Conservation (phyloP, 2,329 filamentous ascomycete genomes). For the Ophioceras dolichostomum region DNA sequence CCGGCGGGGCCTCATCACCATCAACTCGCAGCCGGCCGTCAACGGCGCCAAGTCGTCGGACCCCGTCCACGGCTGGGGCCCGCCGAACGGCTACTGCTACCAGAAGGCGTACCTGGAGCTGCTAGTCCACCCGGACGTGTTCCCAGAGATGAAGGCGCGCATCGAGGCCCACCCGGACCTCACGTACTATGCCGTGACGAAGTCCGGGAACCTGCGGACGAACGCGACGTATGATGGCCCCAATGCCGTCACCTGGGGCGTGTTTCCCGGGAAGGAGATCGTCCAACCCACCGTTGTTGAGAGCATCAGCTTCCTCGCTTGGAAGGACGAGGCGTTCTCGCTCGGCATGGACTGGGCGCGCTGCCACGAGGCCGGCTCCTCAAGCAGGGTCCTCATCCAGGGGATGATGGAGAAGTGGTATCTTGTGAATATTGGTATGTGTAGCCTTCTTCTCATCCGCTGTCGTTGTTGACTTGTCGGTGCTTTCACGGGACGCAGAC, state of each 20-base stretch:
- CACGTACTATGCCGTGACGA: constrained; percentile 90
- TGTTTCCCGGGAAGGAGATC: constrained; percentile 97
- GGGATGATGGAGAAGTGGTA: constrained; percentile 84
- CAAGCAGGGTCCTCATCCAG: constrained; percentile 70
- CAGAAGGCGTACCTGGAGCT: constrained; percentile 97
- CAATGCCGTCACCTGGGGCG: constrained; percentile 98
- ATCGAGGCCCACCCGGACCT: constrained; percentile 70
- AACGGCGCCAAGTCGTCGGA: constrained; percentile 83
- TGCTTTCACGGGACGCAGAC: too few relatives aligned
- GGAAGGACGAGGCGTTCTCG: constrained; percentile 96
- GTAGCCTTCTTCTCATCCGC: neutral
- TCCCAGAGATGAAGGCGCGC: constrained; percentile 63
- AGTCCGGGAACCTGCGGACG: constrained; percentile 66
- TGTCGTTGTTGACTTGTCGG: neutral
- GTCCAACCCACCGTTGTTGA: constrained; percentile 99
- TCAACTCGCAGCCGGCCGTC: constrained; percentile 95
- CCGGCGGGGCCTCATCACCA: constrained; percentile 74
- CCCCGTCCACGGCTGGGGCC: constrained; percentile 86
- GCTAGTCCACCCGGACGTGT: constrained; percentile 68
- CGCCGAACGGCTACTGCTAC: constrained; percentile 90
- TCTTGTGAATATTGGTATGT: constrained; percentile 82
- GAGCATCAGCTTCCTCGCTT: constrained; percentile 91
- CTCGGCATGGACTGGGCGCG: constrained; percentile 89
- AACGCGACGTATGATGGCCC: constrained; percentile 79
- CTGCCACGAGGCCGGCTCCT: constrained; percentile 67